Conservation (phyloP, 306 rosid species). For the Glycine tomentella region DNA sequence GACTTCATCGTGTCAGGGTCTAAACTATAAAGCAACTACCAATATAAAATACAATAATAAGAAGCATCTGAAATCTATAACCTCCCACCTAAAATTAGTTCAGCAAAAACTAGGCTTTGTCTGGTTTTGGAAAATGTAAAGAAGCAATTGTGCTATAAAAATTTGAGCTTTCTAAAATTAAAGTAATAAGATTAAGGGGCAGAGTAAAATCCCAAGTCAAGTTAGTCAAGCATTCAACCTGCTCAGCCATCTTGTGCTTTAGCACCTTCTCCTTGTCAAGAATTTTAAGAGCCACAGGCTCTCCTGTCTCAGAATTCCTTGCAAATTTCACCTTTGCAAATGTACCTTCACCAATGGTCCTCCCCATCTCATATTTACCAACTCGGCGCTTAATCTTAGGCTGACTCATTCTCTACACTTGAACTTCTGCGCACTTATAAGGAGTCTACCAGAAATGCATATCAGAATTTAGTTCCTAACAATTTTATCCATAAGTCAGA, state of each 20-base stretch:
- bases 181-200: background rate
- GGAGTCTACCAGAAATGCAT: conserved; percentile 51
- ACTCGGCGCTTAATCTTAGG: conserved; percentile 85
- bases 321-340: conserved; percentile 97
- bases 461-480: conserved; percentile 39
- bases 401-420: conserved; percentile 69
- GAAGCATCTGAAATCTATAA: conserved; percentile 21
- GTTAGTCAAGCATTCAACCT: conserved; percentile 50
- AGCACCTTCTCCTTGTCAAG: conserved; percentile 98
- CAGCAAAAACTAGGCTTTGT: conserved; percentile 14
- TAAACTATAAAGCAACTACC: conserved; percentile 13
- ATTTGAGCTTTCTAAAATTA: background rate
- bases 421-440: conserved; percentile 37
- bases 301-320: conserved; percentile 79
- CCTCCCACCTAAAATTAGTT: conserved; percentile 26
- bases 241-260: conserved; percentile 98
- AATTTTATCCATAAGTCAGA: background rate
- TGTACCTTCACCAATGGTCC: conserved; percentile 98
- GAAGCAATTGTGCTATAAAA: conserved; percentile 28
- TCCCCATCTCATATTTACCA: conserved; percentile 93
- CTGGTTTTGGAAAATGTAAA: conserved; percentile 37
- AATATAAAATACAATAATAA: conserved; percentile 7
- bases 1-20: conserved; percentile 32
- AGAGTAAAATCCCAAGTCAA: background rate
- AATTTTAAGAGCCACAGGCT: conserved; percentile 86